A percentile compares a stretch with the other conserved stretches of the same genome.
Conservation (phyloP, 2,329 filamentous ascomycete species). For the Colletotrichum spaethianum region DNA sequence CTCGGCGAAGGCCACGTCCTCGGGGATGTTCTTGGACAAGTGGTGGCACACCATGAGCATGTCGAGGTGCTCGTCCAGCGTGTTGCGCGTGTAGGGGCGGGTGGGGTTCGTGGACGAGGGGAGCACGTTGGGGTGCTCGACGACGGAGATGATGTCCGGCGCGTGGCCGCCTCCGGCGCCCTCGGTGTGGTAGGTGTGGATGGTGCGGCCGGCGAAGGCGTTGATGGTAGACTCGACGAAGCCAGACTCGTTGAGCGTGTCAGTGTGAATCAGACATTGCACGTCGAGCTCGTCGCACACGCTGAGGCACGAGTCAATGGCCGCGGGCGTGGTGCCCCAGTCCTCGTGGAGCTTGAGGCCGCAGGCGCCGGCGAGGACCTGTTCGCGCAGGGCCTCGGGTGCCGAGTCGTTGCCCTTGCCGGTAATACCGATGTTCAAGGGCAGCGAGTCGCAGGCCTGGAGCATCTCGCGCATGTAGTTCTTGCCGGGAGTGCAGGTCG, state of each 20-base stretch:
- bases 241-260: slow-evolving; percentile 97
- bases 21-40: slow-evolving; percentile 90
- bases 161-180: slow-evolving; percentile 95
- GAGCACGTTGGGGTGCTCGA: slow-evolving; percentile 89
- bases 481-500: slow-evolving; percentile 91
- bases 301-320: slow-evolving; percentile 87
- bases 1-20: slow-evolving; percentile 96
- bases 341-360: slow-evolving; percentile 97
- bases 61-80: slow-evolving; percentile 94
- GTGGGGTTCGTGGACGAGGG: slow-evolving; percentile 95
- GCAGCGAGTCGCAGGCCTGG: slow-evolving; percentile 84
- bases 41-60: slow-evolving; percentile 99
- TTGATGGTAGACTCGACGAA: slow-evolving; percentile 93
- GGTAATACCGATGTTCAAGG: slow-evolving; percentile 91
- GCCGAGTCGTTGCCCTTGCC: slow-evolving; percentile 93
- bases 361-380: slow-evolving; percentile 86
- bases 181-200: slow-evolving; percentile 98
- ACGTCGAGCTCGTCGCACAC: slow-evolving; percentile 94
- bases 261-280: slow-evolving; percentile 94
- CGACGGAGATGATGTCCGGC: slow-evolving; percentile 94
- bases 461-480: slow-evolving; percentile 91
- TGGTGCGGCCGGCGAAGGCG: slow-evolving; percentile 88
- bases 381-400: slow-evolving; percentile 79
- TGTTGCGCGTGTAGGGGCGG: slow-evolving; percentile 90
- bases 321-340: slow-evolving; percentile 92